Percentiles rank a stretch among this genome's conserved stretches.
Conservation (phyloP, 2,329 filamentous ascomycete species). For the Colletotrichum sp. region DNA sequence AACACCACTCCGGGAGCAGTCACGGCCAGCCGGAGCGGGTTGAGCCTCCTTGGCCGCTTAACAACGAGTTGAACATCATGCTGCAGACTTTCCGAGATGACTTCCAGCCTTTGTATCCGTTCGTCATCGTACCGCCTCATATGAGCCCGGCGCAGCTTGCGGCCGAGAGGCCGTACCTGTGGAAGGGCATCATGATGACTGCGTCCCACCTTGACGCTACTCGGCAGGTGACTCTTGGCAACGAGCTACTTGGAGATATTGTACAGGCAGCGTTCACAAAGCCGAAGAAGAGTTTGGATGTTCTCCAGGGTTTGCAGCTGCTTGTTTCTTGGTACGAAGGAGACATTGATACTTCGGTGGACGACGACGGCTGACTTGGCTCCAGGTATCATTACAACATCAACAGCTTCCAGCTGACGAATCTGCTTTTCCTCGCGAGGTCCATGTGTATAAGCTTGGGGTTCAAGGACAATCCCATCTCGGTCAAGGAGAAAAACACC, state of each 20-base stretch:
- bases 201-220: slow-evolving; percentile 45
- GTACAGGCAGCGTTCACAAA: slow-evolving; percentile 42
- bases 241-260: slow-evolving; percentile 49
- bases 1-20: slow-evolving; percentile 18
- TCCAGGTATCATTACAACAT: slow-evolving; percentile 52
- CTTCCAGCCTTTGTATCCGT: slow-evolving; percentile 47
- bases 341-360: background rate
- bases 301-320: slow-evolving; percentile 52
- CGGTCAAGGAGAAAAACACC: slow-evolving; percentile 15
- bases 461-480: slow-evolving; percentile 34
- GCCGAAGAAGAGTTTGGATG: slow-evolving; percentile 49
- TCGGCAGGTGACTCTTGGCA: slow-evolving; percentile 48
- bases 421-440: slow-evolving; percentile 52
- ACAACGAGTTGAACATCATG: slow-evolving; percentile 43
- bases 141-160: slow-evolving; percentile 42
- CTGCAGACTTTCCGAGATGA: slow-evolving; percentile 39
- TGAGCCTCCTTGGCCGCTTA: slow-evolving; percentile 46
- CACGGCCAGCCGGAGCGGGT: background rate
- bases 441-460: slow-evolving; percentile 50
- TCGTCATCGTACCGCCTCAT: slow-evolving; percentile 45
- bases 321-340: slow-evolving; percentile 48
- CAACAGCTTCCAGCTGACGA: slow-evolving; percentile 55
- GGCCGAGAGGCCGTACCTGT: slow-evolving; percentile 47
- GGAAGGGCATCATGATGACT: slow-evolving; percentile 55
- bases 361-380: background rate